Evolutionary conservation across 1,139 yeast genomes (phyloP).

Genomic region (Protomyces macrosporus): DNA sequence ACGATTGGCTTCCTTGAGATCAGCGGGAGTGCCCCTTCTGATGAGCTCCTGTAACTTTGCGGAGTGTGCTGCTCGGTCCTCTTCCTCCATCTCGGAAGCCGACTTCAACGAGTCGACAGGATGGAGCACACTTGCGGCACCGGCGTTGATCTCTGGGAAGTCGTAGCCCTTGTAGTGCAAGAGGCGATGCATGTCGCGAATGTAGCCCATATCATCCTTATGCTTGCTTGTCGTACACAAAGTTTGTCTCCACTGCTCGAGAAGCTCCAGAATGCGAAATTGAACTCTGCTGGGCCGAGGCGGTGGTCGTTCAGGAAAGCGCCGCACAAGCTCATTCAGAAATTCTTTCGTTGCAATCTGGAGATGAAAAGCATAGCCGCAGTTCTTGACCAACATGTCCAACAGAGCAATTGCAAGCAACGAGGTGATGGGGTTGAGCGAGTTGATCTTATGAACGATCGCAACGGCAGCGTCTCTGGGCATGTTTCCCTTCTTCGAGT

Average conservation of each 20-base stretch:
- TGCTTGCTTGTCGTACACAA: constrained; percentile 84
- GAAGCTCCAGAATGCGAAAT: constrained; percentile 75
- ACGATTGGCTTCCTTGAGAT: constrained; percentile 90
- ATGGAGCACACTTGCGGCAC: constrained; percentile 87
- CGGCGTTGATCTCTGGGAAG: constrained; percentile 85
- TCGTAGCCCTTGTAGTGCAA: constrained; percentile 66
- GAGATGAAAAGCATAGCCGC: constrained; percentile 94
- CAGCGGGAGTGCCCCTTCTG: constrained; percentile 93
- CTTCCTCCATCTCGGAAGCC: constrained; percentile 83
- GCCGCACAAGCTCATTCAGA: constrained; percentile 80
- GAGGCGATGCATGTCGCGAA: constrained; percentile 92
- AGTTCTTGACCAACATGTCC: constrained; percentile 90
- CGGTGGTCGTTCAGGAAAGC: constrained; percentile 95
- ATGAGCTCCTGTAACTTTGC: constrained; percentile 94
- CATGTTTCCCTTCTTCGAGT: constrained; percentile 74
- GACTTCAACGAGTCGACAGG: constrained; percentile 85
- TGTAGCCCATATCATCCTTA: constrained; percentile 84
- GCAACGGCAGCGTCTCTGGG: constrained; percentile 93
- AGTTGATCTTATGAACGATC: constrained; percentile 78
- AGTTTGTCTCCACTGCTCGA: constrained; percentile 97
- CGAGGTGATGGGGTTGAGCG: constrained; percentile 74
- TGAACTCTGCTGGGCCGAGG: constrained; percentile 77
- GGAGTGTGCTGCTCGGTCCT: constrained; percentile 85
- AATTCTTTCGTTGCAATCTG: constrained; percentile 94
- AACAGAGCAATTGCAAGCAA: constrained; percentile 56